Percentiles rank a stretch among this genome's conserved stretches.
Evolutionary conservation across 140 eudicot genomes (phyloP).

Genomic region (Flaveria floridana): DNA sequence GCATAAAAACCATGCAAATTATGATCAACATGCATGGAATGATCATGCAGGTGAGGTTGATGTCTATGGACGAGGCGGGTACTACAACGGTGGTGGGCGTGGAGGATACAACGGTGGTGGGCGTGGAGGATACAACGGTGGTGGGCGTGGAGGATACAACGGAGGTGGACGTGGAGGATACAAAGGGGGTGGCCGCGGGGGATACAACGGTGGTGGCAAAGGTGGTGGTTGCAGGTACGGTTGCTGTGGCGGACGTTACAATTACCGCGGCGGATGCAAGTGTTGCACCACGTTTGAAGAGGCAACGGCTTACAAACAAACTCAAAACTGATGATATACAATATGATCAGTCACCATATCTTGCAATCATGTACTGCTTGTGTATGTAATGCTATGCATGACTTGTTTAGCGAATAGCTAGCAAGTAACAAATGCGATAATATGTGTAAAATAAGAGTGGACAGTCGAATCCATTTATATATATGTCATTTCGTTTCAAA

Average conservation of each 20-base stretch:
- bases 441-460: slow-evolving; percentile 28
- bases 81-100: too few species aligned
- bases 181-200: slow-evolving; percentile 1
- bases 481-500: not conserved
- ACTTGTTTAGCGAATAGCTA: slow-evolving; percentile 11
- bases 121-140: not conserved
- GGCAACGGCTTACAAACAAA: slow-evolving; percentile 40
- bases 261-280: slow-evolving; percentile 26
- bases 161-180: slow-evolving; percentile 5
- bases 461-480: not conserved
- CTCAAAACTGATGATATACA: slow-evolving; percentile 29
- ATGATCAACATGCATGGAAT: slow-evolving; percentile 4
- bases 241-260: slow-evolving; percentile 32
- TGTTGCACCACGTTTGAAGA: slow-evolving; percentile 34
- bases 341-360: not conserved
- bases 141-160: too few species aligned
- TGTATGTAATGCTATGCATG: slow-evolving; percentile 29
- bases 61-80: not conserved
- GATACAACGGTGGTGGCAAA: slow-evolving; percentile 20
- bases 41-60: slow-evolving; percentile 21
- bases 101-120: not conserved
- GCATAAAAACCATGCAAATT: not conserved
- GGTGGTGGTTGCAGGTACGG: slow-evolving; percentile 27
- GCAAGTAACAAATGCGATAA: slow-evolving; percentile 22
- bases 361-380: not conserved